Percentiles rank a stretch among this genome's conserved stretches.
Conservation (phyloP, 2,329 filamentous ascomycete genomes). For the Aotearoamyces nothofagi region DNA sequence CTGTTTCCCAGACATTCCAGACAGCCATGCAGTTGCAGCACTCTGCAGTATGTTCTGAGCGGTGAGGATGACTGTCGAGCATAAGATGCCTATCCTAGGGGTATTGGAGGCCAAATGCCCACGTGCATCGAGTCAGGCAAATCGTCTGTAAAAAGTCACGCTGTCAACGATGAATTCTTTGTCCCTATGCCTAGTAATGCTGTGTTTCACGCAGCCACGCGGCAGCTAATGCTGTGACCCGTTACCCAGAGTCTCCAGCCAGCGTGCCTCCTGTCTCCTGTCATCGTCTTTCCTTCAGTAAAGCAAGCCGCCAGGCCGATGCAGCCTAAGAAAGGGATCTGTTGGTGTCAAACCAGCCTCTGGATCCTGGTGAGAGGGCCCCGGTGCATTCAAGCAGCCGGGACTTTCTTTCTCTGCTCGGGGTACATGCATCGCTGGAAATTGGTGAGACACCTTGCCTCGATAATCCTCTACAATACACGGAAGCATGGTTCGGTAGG, state of each 20-base stretch:
- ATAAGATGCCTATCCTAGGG: neutral
- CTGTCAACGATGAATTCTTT: conserved; percentile 27
- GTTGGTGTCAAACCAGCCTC: conserved; percentile 18
- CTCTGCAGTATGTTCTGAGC: too few species aligned
- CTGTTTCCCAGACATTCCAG: conserved; percentile 4
- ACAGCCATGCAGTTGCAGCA: neutral
- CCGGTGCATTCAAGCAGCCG: conserved; percentile 13
- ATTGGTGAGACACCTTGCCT: conserved; percentile 17
- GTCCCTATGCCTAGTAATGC: conserved; percentile 24
- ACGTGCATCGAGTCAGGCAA: conserved; percentile 41
- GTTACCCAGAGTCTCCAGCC: conserved; percentile 16
- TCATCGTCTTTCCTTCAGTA: too few species aligned
- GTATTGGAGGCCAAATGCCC: conserved; percentile 17
- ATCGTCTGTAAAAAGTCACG: conserved; percentile 18
- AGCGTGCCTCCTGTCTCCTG: conserved; percentile 15
- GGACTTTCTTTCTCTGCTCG: conserved; percentile 11
- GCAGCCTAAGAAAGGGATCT: conserved; percentile 14
- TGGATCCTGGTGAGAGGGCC: conserved; percentile 10
- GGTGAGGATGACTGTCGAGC: too few species aligned
- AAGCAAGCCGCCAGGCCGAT: too few species aligned
- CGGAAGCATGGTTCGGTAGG: conserved; percentile 12
- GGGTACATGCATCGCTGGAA: conserved; percentile 10
- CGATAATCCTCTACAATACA: conserved; percentile 14
- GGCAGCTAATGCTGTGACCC: conserved; percentile 33
- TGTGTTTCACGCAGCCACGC: conserved; percentile 17